Evolutionary conservation across 1,284 basidiomycete genomes (phyloP).

Genomic region (Somion occarium): DNA sequence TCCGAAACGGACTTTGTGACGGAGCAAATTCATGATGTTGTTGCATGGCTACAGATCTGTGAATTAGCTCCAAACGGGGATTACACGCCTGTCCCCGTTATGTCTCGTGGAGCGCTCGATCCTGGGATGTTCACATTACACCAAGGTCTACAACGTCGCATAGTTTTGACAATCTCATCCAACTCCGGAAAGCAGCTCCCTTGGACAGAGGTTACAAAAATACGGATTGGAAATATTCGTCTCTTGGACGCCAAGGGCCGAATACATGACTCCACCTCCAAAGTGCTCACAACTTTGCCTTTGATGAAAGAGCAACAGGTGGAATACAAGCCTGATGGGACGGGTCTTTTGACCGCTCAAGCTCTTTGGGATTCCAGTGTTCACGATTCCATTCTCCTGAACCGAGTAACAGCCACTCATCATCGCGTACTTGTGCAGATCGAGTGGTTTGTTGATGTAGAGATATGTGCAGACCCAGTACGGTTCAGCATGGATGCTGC

Average conservation of each 20-base stretch:
- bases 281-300: conserved; percentile 64
- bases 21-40: conserved; percentile 85
- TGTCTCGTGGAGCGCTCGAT: conserved; percentile 75
- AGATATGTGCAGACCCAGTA: conserved; percentile 78
- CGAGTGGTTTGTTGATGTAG: conserved; percentile 76
- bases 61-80: conserved; percentile 85
- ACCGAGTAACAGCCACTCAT: conserved; percentile 75
- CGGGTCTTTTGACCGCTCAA: conserved; percentile 61
- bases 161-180: conserved; percentile 75
- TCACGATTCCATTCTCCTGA: conserved; percentile 84
- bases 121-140: conserved; percentile 86
- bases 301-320: conserved; percentile 68
- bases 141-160: conserved; percentile 88
- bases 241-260: conserved; percentile 83
- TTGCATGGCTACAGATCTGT: conserved; percentile 81
- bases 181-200: conserved; percentile 87
- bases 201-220: conserved; percentile 77
- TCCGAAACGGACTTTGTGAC: conserved; percentile 92
- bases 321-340: conserved; percentile 80
- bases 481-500: conserved; percentile 86
- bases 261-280: conserved; percentile 69
- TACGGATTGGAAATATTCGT: conserved; percentile 80
- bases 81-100: conserved; percentile 81
- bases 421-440: conserved; percentile 82
- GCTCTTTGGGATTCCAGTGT: conserved; percentile 93